Evolutionary conservation across 768 basidiomycete genomes (phyloP).

Genomic region (Lentinula lateritia): DNA sequence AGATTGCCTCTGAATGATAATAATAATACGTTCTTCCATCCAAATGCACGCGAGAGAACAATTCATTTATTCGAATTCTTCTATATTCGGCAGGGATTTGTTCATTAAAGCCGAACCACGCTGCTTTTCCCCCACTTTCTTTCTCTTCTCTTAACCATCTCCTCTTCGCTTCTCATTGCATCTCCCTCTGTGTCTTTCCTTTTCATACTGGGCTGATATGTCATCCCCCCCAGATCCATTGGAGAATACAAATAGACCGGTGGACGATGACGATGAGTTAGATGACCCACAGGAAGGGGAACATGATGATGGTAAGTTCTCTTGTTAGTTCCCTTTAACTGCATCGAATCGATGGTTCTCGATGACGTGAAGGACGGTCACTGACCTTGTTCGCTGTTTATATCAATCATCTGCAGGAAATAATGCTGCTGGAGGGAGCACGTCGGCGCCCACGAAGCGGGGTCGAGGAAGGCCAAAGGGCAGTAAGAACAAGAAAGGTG

Average conservation of each 20-base stretch:
- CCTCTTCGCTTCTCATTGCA: slow-evolving; percentile 8
- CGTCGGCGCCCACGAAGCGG: slow-evolving; percentile 52
- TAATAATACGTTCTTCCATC: slow-evolving; percentile 43
- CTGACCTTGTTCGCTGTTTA: slow-evolving; percentile 19
- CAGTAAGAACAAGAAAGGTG: slow-evolving; percentile 65
- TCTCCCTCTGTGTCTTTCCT: slow-evolving; percentile 20
- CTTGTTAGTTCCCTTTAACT: slow-evolving; percentile 10
- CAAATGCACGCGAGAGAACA: slow-evolving; percentile 65
- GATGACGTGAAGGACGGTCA: slow-evolving; percentile 12
- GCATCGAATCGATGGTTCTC: slow-evolving; percentile 14
- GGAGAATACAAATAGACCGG: slow-evolving; percentile 28
- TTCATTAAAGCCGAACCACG: slow-evolving; percentile 72
- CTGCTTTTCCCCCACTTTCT: slow-evolving; percentile 59
- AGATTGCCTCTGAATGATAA: slow-evolving; percentile 52
- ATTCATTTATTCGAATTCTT: slow-evolving; percentile 48
- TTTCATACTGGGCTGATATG: slow-evolving; percentile 29
- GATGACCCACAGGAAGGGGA: slow-evolving; percentile 26
- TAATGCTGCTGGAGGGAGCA: slow-evolving; percentile 22
- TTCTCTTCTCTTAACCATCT: slow-evolving; percentile 22
- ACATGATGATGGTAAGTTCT: slow-evolving; percentile 20
- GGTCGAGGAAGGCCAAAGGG: slow-evolving; percentile 88
- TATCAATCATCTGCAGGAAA: slow-evolving; percentile 27
- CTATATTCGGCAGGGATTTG: slow-evolving; percentile 67
- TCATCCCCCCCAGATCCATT: slow-evolving; percentile 36
- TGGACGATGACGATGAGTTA: slow-evolving; percentile 29